Evolutionary conservation across 2,329 filamentous ascomycete genomes (phyloP).

Genomic region (Pezicula neosporulosa): DNA sequence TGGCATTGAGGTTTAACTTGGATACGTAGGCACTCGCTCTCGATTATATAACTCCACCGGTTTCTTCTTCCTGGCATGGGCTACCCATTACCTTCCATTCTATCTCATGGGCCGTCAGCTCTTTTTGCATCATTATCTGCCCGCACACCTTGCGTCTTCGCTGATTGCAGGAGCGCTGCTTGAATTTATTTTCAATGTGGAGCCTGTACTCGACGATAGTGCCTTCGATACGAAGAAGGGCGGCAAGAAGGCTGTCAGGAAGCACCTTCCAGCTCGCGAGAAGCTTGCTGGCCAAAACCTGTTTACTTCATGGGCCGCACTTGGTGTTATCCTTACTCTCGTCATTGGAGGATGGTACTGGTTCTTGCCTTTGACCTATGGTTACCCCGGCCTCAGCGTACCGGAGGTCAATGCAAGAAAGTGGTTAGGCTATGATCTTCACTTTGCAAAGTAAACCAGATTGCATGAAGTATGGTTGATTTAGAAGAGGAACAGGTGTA

Average conservation of each 20-base stretch:
- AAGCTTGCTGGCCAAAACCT: constrained; percentile 77
- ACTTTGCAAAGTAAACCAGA: constrained; percentile 81
- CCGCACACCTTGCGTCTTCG: constrained; percentile 85
- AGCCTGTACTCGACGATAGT: constrained; percentile 60
- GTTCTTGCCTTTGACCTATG: constrained; percentile 94
- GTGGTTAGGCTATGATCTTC: constrained; percentile 95
- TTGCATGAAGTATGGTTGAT: too few relatives aligned
- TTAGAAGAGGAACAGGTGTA: too few relatives aligned
- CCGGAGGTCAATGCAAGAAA: constrained; percentile 79
- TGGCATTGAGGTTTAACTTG: too few relatives aligned
- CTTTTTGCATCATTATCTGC: constrained; percentile 97
- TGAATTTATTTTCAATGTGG: constrained; percentile 94
- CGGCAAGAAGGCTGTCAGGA: constrained; percentile 47
- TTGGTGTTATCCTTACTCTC: constrained; percentile 62
- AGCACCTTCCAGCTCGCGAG: constrained; percentile 75
- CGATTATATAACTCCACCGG: constrained; percentile 97
- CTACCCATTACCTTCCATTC: constrained; percentile 95
- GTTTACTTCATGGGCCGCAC: constrained; percentile 74
- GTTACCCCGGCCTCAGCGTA: constrained; percentile 81
- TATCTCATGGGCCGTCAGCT: constrained; percentile 97
- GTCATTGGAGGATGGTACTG: constrained; percentile 81
- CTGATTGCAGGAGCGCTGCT: constrained; percentile 88
- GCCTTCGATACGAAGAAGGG: constrained; percentile 32
- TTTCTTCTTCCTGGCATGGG: constrained; percentile 99
- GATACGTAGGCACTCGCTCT: constrained; percentile 72